phyloP scores from a whole-genome alignment of 257 asterid genomes.

The Nicotiana obtusifolia region DNA sequence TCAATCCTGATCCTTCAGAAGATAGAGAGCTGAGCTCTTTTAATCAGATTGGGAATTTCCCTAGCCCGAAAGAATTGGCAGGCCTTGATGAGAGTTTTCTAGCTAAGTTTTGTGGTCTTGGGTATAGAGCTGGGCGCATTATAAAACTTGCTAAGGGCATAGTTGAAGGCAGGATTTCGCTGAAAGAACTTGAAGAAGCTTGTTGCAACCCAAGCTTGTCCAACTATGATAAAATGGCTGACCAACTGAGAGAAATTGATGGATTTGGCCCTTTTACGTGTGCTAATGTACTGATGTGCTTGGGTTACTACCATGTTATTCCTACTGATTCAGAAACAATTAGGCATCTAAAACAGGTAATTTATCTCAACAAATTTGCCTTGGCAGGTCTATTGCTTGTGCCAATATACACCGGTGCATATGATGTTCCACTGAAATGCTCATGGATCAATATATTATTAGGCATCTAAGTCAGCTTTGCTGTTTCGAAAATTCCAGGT shows the following conservation, averaged over 20 bases:
- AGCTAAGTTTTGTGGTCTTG: constrained; percentile 62
- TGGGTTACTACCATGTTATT: constrained; percentile 80
- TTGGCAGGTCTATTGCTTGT: constrained; percentile 37
- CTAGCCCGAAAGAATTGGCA: constrained; percentile 63
- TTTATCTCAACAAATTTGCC: neutral
- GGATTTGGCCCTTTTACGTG: constrained; percentile 88
- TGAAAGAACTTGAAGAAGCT: constrained; percentile 48
- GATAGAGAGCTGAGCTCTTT: constrained; percentile 3
- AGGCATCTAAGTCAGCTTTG: constrained; percentile 68
- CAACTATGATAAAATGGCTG: constrained; percentile 41
- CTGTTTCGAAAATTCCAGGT: constrained; percentile 32
- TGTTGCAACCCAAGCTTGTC: constrained; percentile 27
- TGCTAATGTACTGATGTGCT: constrained; percentile 80
- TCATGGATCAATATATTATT: constrained; percentile 60
- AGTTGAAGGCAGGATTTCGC: constrained; percentile 45
- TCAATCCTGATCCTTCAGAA: constrained; percentile 15
- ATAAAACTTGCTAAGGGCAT: constrained; percentile 59
- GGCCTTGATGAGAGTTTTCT: constrained; percentile 45
- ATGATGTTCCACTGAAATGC: constrained; percentile 65
- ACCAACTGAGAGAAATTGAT: constrained; percentile 54
- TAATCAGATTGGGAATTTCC: constrained; percentile 51
- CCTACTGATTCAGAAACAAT: constrained; percentile 87
- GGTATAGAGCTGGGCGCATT: constrained; percentile 76
- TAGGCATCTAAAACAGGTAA: constrained; percentile 80
- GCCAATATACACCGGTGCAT: constrained; percentile 71